A percentile compares a stretch with the other conserved stretches of the same genome.
Conservation (phyloP, 2,329 filamentous ascomycete species). For the Neofusicoccum parvum region DNA sequence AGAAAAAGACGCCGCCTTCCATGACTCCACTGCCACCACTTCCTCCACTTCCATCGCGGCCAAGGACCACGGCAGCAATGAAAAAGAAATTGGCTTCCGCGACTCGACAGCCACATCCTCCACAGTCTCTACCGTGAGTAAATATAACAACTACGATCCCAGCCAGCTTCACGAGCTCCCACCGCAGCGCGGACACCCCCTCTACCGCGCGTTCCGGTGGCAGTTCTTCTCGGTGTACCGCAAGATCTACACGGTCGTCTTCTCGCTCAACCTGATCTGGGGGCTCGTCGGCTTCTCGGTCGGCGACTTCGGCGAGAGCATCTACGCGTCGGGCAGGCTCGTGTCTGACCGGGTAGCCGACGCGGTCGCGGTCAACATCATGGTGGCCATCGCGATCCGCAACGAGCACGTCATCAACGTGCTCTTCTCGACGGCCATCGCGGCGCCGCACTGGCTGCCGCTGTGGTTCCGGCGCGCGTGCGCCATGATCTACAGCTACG, state of each 20-base stretch:
- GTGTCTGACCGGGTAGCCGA: slow-evolving; percentile 26
- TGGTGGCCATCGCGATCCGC: slow-evolving; percentile 32
- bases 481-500: slow-evolving; percentile 36
- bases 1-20: background rate
- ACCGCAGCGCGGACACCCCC: background rate
- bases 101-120: background rate
- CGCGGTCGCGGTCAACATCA: slow-evolving; percentile 37
- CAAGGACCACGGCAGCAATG: background rate
- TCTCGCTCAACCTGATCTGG: slow-evolving; percentile 13
- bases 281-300: slow-evolving; percentile 11
- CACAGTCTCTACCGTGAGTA: background rate
- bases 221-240: slow-evolving; percentile 19
- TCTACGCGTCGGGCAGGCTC: background rate
- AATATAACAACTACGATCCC: background rate
- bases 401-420: slow-evolving; percentile 38
- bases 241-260: slow-evolving; percentile 20
- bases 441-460: slow-evolving; percentile 32
- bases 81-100: background rate
- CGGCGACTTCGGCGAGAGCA: background rate
- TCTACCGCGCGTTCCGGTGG: slow-evolving; percentile 6
- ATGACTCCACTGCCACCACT: background rate
- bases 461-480: slow-evolving; percentile 28
- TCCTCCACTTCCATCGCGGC: background rate
- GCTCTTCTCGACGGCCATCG: slow-evolving; percentile 35
- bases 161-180: background rate